Evolutionary conservation across 441 rosid species (phyloP).

Genomic region (Gossypium trilobum): DNA sequence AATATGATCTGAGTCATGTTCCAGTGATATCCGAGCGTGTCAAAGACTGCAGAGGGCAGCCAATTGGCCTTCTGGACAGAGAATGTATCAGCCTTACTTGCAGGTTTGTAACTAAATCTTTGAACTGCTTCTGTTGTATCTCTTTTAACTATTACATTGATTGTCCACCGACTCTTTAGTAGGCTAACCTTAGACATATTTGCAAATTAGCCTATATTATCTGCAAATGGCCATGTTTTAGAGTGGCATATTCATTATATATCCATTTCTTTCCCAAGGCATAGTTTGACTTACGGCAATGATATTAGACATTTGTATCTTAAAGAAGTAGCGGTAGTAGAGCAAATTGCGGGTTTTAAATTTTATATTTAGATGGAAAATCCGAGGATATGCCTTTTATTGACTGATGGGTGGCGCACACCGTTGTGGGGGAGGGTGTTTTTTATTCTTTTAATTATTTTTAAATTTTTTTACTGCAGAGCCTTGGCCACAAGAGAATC

Average conservation of each 20-base stretch:
- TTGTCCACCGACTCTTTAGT: neutral
- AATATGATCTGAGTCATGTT: conserved; percentile 40
- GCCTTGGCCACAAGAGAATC: conserved; percentile 53
- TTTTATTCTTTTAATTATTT: neutral
- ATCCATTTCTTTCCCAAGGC: neutral
- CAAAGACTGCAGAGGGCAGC: conserved; percentile 33
- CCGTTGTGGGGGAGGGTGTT: neutral
- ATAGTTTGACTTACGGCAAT: neutral
- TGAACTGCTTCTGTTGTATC: neutral
- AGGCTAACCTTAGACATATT: neutral
- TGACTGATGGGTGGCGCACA: neutral
- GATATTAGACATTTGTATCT: neutral
- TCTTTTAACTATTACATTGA: neutral
- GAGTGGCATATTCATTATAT: neutral
- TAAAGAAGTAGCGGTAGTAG: neutral
- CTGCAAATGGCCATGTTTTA: neutral
- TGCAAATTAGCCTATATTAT: conserved; percentile 1
- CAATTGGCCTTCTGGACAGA: conserved; percentile 73
- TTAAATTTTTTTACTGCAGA: conserved; percentile 27
- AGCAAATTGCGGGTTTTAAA: neutral
- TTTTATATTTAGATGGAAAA: conserved; percentile 6
- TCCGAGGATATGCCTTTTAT: neutral
- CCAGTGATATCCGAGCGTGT: conserved; percentile 58
- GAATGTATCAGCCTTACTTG: conserved; percentile 63
- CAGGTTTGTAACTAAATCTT: conserved; percentile 25